These are phyloP conservation scores for Fistulinella prunicolor DNA, from an alignment of 768 basidiomycete species.

Conservation along the genomic window DNA sequence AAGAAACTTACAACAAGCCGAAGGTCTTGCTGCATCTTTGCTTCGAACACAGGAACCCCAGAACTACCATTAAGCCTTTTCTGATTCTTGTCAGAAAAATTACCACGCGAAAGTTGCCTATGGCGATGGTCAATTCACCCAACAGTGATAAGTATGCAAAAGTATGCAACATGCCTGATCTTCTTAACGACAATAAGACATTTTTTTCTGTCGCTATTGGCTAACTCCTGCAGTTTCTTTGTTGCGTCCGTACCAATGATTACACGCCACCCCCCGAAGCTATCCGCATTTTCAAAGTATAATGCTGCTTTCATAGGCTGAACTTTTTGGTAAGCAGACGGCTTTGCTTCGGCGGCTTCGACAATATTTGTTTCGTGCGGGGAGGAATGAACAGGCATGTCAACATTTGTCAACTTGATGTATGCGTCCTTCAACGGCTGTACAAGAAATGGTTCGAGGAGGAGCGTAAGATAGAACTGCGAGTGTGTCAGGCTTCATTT, in stretches of 20 bases:
- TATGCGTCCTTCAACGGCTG: conserved; percentile 11
- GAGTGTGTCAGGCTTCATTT: not conserved
- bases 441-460: conserved; percentile 16
- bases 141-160: not conserved
- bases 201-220: conserved; percentile 41
- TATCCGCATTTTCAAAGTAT: conserved; percentile 55
- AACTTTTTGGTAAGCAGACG: conserved; percentile 42
- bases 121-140: not conserved
- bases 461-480: conserved; percentile 27
- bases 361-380: not conserved
- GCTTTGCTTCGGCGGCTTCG: conserved; percentile 6
- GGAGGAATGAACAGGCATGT: not conserved
- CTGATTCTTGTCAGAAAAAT: conserved; percentile 68
- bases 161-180: conserved; percentile 54
- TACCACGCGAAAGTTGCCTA: conserved; percentile 67
- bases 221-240: conserved; percentile 46
- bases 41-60: conserved; percentile 62
- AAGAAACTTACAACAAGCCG: conserved; percentile 48
- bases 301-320: conserved; percentile 61
- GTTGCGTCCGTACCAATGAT: conserved; percentile 52
- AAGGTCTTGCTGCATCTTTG: conserved; percentile 57
- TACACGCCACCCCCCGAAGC: conserved; percentile 65
- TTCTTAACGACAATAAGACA: conserved; percentile 63
- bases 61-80: conserved; percentile 51
- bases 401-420: not conserved